Evolutionary conservation across 768 basidiomycete species (phyloP), one percentile per base, ranked within the genome.

Genomic region (Dacryopinax spathularia): DNA sequence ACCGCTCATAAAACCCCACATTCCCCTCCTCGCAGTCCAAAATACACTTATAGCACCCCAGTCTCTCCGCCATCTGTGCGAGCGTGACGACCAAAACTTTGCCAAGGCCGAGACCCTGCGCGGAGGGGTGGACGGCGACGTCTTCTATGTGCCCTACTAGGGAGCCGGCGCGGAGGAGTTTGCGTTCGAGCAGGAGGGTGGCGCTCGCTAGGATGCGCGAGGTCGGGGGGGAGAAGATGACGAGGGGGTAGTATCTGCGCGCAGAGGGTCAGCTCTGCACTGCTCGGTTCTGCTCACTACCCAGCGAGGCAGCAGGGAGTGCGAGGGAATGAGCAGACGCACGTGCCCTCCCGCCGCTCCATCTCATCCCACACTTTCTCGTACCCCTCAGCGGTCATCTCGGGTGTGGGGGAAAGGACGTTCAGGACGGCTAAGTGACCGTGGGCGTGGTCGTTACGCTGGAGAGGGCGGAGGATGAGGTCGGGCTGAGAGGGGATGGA

Each of bases 121-220:
- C 83, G 41, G 74, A 78, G 75, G 87, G 85, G 75, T 89, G 84
- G 20, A 99, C 94, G 2, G 91, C 94, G 66, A 99, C 96, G 72
- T 99, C 96, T 75, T 99, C 96, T 66, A 99, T 93, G 71, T 99
- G 96, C 0, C 94, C 96, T 15, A 92, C 89, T 66, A 80, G 80
- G 22, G 91, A 90, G n/a, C 90, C 77, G 1, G 82, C 84, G 37
- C 93, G 82, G 41, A 93, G 77, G 80, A 98, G 97, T 77, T 99
- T 98, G 76, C 88, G 87, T 76, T 99, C 96, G 67, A 98, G 74
- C 71, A 98, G 84, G 62, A 96, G 77, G 6, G 84, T 81, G 20
- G 94, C 95, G 36, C 87, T 84, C 22, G 80, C 94, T 44, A 94
- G 87, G 71, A 99, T 85, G 67, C 77, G 76, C 77, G 96, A 91